These are phyloP conservation scores for Penicillium manginii DNA, from an alignment of 495 filamentous ascomycete genomes.

Conservation along the genomic window DNA sequence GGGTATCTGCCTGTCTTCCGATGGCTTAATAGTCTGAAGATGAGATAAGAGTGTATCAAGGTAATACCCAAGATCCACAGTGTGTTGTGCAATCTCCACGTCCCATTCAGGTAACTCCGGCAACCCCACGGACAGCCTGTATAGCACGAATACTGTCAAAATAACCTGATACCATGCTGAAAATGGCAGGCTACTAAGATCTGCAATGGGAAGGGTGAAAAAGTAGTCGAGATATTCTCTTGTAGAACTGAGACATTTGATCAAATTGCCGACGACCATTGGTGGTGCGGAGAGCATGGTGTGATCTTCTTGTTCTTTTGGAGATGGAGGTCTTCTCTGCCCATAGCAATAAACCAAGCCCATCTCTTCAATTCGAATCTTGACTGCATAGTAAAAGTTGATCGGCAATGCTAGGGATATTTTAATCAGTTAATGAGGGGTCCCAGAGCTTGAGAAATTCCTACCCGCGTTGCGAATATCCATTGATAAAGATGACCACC, in stretches of 20 bases:
- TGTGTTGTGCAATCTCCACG: slow-evolving; percentile 16
- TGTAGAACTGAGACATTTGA: neutral
- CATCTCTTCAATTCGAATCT: slow-evolving; percentile 22
- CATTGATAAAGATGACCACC: slow-evolving; percentile 19
- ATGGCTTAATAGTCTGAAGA: slow-evolving; percentile 14
- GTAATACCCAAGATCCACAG: slow-evolving; percentile 5
- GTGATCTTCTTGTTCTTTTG: slow-evolving; percentile 12
- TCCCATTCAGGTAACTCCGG: slow-evolving; percentile 18
- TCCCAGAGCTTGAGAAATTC: neutral
- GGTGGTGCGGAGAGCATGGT: slow-evolving; percentile 11
- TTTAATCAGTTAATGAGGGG: neutral
- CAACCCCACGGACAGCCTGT: slow-evolving; percentile 18
- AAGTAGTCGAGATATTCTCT: slow-evolving; percentile 10
- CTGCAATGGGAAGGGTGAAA: slow-evolving; percentile 6
- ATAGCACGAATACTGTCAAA: slow-evolving; percentile 16
- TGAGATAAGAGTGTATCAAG: neutral
- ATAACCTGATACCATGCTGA: slow-evolving; percentile 17
- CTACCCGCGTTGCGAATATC: slow-evolving; percentile 11
- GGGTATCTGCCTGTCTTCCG: slow-evolving; percentile 5
- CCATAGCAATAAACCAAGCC: slow-evolving; percentile 25
- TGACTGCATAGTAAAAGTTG: slow-evolving; percentile 17
- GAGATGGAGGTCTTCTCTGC: slow-evolving; percentile 14
- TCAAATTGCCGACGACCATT: slow-evolving; percentile 13
- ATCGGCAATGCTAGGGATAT: slow-evolving; percentile 11
- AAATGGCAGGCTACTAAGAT: slow-evolving; percentile 11